These are phyloP conservation scores for Ustilago lituana DNA, from an alignment of 1,284 basidiomycete species.

Conservation along the genomic window DNA sequence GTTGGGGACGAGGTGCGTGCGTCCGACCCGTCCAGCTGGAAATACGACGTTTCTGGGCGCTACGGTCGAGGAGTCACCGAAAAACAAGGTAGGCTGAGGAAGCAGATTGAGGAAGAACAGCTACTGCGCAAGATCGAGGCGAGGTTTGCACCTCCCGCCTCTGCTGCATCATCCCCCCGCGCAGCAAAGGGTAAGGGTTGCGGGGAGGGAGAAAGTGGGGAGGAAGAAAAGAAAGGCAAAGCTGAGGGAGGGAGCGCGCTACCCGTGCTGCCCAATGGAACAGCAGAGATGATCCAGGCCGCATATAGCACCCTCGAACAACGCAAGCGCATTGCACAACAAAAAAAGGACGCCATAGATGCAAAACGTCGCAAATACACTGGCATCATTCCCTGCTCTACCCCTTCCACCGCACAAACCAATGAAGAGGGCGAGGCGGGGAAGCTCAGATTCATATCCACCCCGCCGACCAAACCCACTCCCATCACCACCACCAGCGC, in stretches of 20 bases:
- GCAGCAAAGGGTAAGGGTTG: neutral
- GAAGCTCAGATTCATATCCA: slow-evolving; percentile 20
- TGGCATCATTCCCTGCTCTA: slow-evolving; percentile 7
- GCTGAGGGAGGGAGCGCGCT: slow-evolving; percentile 1
- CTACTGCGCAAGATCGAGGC: slow-evolving; percentile 26
- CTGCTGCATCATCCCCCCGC: too few relatives aligned
- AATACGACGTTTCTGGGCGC: slow-evolving; percentile 33
- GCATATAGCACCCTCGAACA: slow-evolving; percentile 39
- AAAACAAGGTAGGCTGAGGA: slow-evolving; percentile 32
- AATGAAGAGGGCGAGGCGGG: neutral
- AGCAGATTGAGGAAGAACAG: slow-evolving; percentile 36
- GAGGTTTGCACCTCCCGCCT: slow-evolving; percentile 14
- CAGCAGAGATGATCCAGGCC: slow-evolving; percentile 33
- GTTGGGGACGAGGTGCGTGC: slow-evolving; percentile 12
- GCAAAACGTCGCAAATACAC: slow-evolving; percentile 34
- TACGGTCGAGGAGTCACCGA: slow-evolving; percentile 32
- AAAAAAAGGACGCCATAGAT: neutral
- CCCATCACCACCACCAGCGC: too few relatives aligned
- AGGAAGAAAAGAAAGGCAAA: neutral
- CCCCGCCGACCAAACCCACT: too few relatives aligned
- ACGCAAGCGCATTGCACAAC: slow-evolving; percentile 24
- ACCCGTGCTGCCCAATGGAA: slow-evolving; percentile 28
- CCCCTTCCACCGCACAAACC: too few relatives aligned
- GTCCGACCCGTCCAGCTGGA: slow-evolving; percentile 35
- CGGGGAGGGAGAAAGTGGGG: neutral